Base-by-base conservation (phyloP, 371 early-diverging fungal genomes). In the Mortierella sp. region DNA sequence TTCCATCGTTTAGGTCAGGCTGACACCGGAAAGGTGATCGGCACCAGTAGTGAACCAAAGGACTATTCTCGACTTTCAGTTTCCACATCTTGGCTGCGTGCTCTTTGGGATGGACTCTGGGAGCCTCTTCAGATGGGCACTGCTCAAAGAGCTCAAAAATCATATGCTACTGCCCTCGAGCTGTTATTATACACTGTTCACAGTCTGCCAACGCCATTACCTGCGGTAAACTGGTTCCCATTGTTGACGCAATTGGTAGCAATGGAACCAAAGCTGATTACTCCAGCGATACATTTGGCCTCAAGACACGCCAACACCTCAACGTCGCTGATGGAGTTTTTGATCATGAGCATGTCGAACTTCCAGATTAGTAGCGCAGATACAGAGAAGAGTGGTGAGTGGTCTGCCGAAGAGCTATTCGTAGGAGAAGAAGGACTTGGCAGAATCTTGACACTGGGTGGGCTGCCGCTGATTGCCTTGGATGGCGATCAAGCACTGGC, bases 191-290 rank as follows among this genome's bases (percentile, higher is more conserved):
- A 71, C 29, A 71, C 81, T 0, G 65, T 82, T 8, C 68, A 70
- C 12, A 62, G 68, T 34, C 61, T 82, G 19, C 85, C 86, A 0
- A 85, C 88, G 0, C 89, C 90, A 1, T 70, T 90, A 23, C 89
- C 90, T 9, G 83, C 88, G 0, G 90, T 90, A 10, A 89, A 90
- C 49, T 90, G 90, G 90, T 89, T 87, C 64, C 76, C 72, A 0
- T 35, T 88, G 17, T 53, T 89, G 42, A 73, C 67, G 1, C 78
- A 83, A 13, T 32, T 86, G 10, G 72, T 85, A 7, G 72, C 70
- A 10, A 22, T 83, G 12, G 84, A 85, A 17, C 68, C 73, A 0
- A 22, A 31, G 1, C 32, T 84, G 15, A 75, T 68, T 19, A 32
- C 40, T 0, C 42, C 80, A 1, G 83, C 85, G n/a, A 75, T 89